Base-by-base conservation (phyloP, 1,139 yeast species). In the Kurtzmaniella quercitrusa region DNA sequence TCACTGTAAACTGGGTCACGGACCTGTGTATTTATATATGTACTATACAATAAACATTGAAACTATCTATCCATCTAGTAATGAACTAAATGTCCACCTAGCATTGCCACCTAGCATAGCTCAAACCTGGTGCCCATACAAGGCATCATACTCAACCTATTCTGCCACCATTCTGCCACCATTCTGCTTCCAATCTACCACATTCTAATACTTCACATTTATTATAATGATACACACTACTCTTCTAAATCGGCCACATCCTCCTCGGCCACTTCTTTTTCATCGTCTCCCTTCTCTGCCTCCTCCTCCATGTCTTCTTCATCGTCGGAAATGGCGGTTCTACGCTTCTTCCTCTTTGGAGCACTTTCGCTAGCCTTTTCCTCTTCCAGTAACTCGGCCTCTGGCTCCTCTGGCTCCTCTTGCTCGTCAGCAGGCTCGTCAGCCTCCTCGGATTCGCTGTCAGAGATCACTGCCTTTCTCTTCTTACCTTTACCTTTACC, bases 181-280 rank as follows among this genome's bases (percentile, higher is more conserved):
- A 8, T 8, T 21, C 23, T 21, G 8, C 23, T 21, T 21, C 23
- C n/a, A n/a, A n/a, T n/a, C n/a, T n/a, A n/a, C 4, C 23, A 21
- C 23, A 21, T 21, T 21, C 31, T 27, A 10, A 27, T 11, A n/a
- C 14, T 27, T 27, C 12, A 27, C 31, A 27, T 27, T 27, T 27
- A 27, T 27, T 27, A 5, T 27, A 27, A 27, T 27, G 3, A 27
- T 27, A 27, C 31, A 27, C 31, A 6, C 12, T n/a, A 27, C 31
- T 10, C 14, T 10, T 31, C 37, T 25, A 52, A 44, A 24, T 50
- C 61, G 34, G 63, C 71, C 14, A 59, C 72, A 42, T 60, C 62
- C 31, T 65, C 79, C 39, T 75, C 82, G 46, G 78, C 84, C 14
- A 44, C 48, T 5, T 38, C 12, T 19, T 12, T n/a, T 15, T 11